These are phyloP conservation scores for Hanseniaspora uvarum DNA, from an alignment of 1,139 yeast genomes.

Conservation along the genomic window DNA sequence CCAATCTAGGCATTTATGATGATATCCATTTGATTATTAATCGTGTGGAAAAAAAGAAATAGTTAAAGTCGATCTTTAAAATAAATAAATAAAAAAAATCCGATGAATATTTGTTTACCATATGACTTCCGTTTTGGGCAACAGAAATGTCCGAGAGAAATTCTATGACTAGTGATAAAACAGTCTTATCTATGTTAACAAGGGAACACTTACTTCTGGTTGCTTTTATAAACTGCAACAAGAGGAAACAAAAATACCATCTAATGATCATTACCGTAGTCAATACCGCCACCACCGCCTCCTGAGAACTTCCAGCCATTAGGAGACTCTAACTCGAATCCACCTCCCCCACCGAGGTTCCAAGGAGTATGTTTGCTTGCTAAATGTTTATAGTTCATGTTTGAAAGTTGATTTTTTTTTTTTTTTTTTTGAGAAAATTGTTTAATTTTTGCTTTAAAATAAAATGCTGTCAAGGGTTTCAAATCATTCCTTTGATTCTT, in stretches of 20 bases:
- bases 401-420: not conserved
- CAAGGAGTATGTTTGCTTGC: not conserved
- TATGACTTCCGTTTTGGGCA: not conserved
- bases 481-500: too few relatives aligned
- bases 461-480: too few relatives aligned
- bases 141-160: not conserved
- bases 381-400: not conserved
- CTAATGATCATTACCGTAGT: not conserved
- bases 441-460: too few relatives aligned
- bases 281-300: constrained; percentile 14
- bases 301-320: constrained; percentile 11
- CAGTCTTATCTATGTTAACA: not conserved
- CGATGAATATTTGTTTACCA: constrained; percentile 5
- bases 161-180: not conserved
- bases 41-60: not conserved
- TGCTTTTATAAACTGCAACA: not conserved
- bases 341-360: constrained; percentile 17
- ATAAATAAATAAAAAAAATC: not conserved
- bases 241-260: not conserved
- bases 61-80: not conserved
- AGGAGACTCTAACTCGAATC: constrained; percentile 12
- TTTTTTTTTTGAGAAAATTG: not conserved
- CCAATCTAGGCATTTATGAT: not conserved
- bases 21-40: not conserved
- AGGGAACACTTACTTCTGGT: too few relatives aligned